These are phyloP conservation scores for Striga asiatica DNA, from an alignment of 257 asterid genomes.

Conservation along the genomic window DNA sequence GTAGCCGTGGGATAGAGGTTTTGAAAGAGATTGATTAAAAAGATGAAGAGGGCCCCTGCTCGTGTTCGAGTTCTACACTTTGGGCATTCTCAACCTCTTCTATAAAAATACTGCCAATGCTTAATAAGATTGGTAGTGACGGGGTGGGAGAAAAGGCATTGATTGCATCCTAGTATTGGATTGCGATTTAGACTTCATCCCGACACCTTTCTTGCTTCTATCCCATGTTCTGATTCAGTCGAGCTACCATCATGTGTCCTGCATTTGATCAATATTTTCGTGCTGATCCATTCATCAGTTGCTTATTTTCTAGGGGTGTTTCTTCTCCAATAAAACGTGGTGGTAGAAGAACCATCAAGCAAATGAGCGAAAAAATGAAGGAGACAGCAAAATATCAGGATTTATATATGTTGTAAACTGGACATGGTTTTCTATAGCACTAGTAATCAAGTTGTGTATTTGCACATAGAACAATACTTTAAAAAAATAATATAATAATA, in stretches of 20 bases:
- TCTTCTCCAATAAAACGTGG: too few species aligned
- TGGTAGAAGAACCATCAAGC: too few species aligned
- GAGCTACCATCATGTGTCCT: constrained; percentile 31
- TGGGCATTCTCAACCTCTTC: constrained; percentile 70
- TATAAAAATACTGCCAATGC: constrained; percentile 22
- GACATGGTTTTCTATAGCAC: too few species aligned
- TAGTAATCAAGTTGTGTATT: too few species aligned
- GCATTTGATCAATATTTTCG: constrained; percentile 47
- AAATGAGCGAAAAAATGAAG: too few species aligned
- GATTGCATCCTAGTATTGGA: constrained; percentile 69
- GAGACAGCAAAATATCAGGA: too few species aligned
- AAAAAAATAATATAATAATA: too few species aligned
- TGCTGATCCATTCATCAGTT: constrained; percentile 53
- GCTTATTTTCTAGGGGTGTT: too few species aligned
- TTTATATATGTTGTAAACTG: too few species aligned
- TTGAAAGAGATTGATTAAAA: background rate
- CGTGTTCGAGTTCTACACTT: constrained; percentile 34
- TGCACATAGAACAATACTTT: too few species aligned
- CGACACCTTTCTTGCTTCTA: constrained; percentile 25
- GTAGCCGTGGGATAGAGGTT: constrained; percentile 31
- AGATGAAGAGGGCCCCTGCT: constrained; percentile 67
- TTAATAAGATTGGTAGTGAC: constrained; percentile 20
- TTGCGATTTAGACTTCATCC: constrained; percentile 54
- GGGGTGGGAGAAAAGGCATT: constrained; percentile 63
- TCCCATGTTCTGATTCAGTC: constrained; percentile 12